Evolutionary conservation across 2,329 filamentous ascomycete species (phyloP).

Genomic region (Bimuria novae-zelandiae): DNA sequence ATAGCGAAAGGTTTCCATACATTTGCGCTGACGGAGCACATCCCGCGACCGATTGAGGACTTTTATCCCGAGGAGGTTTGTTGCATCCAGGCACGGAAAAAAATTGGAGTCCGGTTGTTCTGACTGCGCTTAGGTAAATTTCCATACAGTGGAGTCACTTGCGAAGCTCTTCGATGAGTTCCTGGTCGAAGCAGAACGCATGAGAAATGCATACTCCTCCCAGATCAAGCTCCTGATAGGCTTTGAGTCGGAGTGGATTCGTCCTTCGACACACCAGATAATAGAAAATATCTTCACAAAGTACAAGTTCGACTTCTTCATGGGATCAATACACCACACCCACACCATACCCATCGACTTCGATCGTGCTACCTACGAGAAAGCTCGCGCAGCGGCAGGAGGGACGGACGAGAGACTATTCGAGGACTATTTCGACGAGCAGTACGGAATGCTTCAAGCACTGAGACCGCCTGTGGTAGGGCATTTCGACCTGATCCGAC

Average conservation of each 20-base stretch:
- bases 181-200: slow-evolving; percentile 72
- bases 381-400: slow-evolving; percentile 60
- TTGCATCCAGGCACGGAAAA: slow-evolving; percentile 1
- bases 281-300: slow-evolving; percentile 64
- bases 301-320: slow-evolving; percentile 80
- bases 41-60: slow-evolving; percentile 79
- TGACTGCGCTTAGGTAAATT: slow-evolving; percentile 23
- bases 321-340: slow-evolving; percentile 92
- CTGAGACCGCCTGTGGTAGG: slow-evolving; percentile 80
- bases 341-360: slow-evolving; percentile 89
- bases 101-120: too few relatives aligned
- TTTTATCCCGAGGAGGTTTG: slow-evolving; percentile 88
- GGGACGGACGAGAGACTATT: slow-evolving; percentile 69
- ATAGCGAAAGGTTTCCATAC: slow-evolving; percentile 78
- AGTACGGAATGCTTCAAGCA: slow-evolving; percentile 76
- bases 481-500: slow-evolving; percentile 89
- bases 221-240: slow-evolving; percentile 82
- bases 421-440: slow-evolving; percentile 85
- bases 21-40: slow-evolving; percentile 92
- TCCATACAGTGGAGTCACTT: slow-evolving; percentile 38
- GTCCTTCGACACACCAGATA: slow-evolving; percentile 64
- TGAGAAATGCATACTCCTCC: slow-evolving; percentile 70
- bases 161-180: slow-evolving; percentile 68
- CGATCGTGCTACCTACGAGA: slow-evolving; percentile 68
- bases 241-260: slow-evolving; percentile 93